These are phyloP conservation scores for Mercurialis annua DNA, from an alignment of 345 rosid species.

Conservation along the genomic window DNA sequence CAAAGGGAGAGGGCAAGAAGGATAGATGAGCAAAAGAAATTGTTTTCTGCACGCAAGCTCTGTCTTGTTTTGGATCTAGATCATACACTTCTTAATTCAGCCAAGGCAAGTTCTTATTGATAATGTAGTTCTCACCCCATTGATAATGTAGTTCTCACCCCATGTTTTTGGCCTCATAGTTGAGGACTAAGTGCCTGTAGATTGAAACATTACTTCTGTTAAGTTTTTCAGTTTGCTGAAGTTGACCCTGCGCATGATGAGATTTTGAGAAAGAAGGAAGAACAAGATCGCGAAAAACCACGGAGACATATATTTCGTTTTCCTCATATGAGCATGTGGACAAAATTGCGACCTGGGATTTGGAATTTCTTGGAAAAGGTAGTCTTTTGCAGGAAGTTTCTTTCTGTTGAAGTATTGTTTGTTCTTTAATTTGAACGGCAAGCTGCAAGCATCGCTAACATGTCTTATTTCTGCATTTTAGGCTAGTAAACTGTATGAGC, in stretches of 20 bases:
- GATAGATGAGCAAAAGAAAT: slow-evolving; percentile 90
- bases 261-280: slow-evolving; percentile 86
- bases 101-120: slow-evolving; percentile 52
- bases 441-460: slow-evolving; percentile 5
- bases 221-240: slow-evolving; percentile 62
- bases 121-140: neutral
- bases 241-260: slow-evolving; percentile 84
- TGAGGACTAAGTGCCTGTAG: slow-evolving; percentile 1
- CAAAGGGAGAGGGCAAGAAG: slow-evolving; percentile 91
- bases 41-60: slow-evolving; percentile 84
- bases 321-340: slow-evolving; percentile 99
- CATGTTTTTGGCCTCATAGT: neutral
- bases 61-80: slow-evolving; percentile 96
- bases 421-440: slow-evolving; percentile 1
- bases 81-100: slow-evolving; percentile 98
- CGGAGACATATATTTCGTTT: slow-evolving; percentile 83
- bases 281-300: slow-evolving; percentile 87
- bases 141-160: neutral
- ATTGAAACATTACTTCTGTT: neutral
- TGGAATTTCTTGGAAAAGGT: slow-evolving; percentile 98
- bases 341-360: slow-evolving; percentile 93
- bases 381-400: slow-evolving; percentile 4
- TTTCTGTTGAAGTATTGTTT: slow-evolving; percentile 7
- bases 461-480: slow-evolving; percentile 31
- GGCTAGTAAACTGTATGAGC: slow-evolving; percentile 88